phyloP scores from a whole-genome alignment of 106 monocot species.

The Dioscorea dumetorum region DNA sequence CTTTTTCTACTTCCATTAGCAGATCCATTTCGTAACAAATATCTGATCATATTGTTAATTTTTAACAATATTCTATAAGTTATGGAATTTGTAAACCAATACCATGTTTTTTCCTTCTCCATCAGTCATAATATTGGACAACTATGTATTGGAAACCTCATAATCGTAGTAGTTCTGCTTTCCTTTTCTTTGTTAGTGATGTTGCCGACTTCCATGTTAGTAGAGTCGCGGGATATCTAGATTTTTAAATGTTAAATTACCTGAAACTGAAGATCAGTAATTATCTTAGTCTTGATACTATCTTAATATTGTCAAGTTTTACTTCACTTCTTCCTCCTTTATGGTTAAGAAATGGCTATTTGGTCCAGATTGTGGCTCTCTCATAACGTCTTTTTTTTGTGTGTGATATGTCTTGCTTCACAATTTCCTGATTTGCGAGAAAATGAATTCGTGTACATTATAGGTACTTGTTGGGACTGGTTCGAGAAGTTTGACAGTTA shows the following conservation, averaged over 20 bases:
- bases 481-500: conserved; percentile 67
- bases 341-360: background rate
- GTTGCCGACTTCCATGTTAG: too few species aligned
- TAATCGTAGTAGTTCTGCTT: too few species aligned
- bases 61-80: background rate
- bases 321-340: background rate
- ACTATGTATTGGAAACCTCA: too few species aligned
- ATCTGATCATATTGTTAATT: background rate
- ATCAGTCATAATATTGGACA: too few species aligned
- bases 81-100: too few species aligned
- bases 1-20: too few species aligned
- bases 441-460: conserved; percentile 8
- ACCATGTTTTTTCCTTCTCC: too few species aligned
- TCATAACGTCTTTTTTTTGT: background rate
- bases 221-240: too few species aligned
- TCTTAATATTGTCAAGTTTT: background rate
- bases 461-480: conserved; percentile 97
- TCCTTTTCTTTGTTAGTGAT: too few species aligned
- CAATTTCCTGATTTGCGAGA: background rate
- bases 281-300: too few species aligned
- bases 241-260: too few species aligned
- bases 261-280: too few species aligned
- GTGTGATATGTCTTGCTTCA: background rate
- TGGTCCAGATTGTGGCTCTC: background rate
- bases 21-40: background rate